These are phyloP conservation scores for Mycena crocata DNA, from an alignment of 768 basidiomycete species.

Conservation along the genomic window DNA sequence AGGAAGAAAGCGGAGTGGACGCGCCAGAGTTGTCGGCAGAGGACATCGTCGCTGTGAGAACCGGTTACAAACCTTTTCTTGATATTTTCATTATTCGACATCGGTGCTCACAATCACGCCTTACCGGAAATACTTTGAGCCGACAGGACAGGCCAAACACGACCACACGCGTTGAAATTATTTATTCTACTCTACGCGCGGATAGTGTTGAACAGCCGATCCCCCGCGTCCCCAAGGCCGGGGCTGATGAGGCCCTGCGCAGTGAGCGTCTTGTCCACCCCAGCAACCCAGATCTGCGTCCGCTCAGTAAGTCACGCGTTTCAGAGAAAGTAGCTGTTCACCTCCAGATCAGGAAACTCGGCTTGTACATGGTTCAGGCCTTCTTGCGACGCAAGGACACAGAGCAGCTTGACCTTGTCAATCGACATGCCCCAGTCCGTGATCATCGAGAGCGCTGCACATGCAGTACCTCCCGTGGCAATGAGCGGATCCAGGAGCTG, in stretches of 20 bases:
- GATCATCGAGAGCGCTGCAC: constrained; percentile 89
- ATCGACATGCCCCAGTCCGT: constrained; percentile 85
- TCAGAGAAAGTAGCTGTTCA: constrained; percentile 40
- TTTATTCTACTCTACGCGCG: constrained; percentile 45
- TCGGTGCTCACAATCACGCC: constrained; percentile 61
- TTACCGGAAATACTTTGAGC: constrained; percentile 30
- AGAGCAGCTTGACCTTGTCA: constrained; percentile 82
- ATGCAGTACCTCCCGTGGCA: constrained; percentile 93
- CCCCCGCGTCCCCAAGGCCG: constrained; percentile 92
- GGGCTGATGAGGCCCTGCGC: constrained; percentile 85
- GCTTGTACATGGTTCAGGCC: constrained; percentile 76
- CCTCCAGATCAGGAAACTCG: constrained; percentile 86
- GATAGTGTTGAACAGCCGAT: constrained; percentile 86
- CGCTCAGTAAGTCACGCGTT: constrained; percentile 11
- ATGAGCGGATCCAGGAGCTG: constrained; percentile 88
- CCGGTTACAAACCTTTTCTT: constrained; percentile 20
- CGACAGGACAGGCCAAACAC: too few relatives aligned
- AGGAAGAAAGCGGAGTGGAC: constrained; percentile 55
- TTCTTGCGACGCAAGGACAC: constrained; percentile 80
- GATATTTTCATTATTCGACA: constrained; percentile 34
- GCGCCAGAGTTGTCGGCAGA: constrained; percentile 45
- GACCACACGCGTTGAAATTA: too few relatives aligned
- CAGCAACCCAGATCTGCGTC: constrained; percentile 89
- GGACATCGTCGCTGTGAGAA: constrained; percentile 31
- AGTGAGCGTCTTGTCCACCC: constrained; percentile 80